Evolutionary conservation across 1,139 yeast species (phyloP).

Genomic region (Blastobotrys elegans): DNA sequence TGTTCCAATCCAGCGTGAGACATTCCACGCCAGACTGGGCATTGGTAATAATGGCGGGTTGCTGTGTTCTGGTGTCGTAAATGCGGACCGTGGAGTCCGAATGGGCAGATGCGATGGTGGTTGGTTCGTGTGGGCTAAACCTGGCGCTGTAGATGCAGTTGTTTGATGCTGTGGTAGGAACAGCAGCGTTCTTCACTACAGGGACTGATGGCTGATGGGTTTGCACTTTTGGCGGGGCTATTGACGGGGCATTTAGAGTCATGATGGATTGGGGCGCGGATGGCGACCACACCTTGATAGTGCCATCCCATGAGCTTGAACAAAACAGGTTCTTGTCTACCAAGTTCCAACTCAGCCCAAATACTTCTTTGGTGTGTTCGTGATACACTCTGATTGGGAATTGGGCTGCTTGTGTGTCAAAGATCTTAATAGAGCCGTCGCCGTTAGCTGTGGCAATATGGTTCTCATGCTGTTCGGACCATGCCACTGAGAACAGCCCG

Average conservation of each 20-base stretch:
- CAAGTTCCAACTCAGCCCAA: constrained; percentile 80
- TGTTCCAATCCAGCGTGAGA: constrained; percentile 82
- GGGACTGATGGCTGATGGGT: constrained; percentile 5
- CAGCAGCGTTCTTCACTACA: constrained; percentile 2
- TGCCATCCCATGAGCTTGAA: constrained; percentile 90
- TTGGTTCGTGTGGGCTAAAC: constrained; percentile 83
- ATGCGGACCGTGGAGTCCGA: constrained; percentile 74
- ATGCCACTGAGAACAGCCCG: constrained; percentile 79
- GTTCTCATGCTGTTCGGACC: constrained; percentile 90
- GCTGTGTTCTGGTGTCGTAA: constrained; percentile 77
- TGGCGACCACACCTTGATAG: constrained; percentile 71
- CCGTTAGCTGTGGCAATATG: constrained; percentile 82
- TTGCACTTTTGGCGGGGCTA: constrained; percentile 4
- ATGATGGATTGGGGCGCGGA: constrained; percentile 50
- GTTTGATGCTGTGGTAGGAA: constrained; percentile 28
- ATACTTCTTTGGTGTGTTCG: constrained; percentile 85
- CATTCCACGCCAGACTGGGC: constrained; percentile 82
- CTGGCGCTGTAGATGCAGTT: constrained; percentile 63
- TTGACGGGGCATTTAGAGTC: constrained; percentile 41
- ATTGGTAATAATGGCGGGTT: constrained; percentile 26
- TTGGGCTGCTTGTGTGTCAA: constrained; percentile 61
- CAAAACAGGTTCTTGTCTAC: constrained; percentile 69
- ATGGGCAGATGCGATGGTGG: constrained; percentile 64
- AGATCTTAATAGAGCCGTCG: constrained; percentile 80
- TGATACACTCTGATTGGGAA: constrained; percentile 68